Evolutionary conservation across 2,329 filamentous ascomycete species (phyloP), one percentile per base, ranked within the genome.

Genomic region (Aspergillus pseudonomiae): DNA sequence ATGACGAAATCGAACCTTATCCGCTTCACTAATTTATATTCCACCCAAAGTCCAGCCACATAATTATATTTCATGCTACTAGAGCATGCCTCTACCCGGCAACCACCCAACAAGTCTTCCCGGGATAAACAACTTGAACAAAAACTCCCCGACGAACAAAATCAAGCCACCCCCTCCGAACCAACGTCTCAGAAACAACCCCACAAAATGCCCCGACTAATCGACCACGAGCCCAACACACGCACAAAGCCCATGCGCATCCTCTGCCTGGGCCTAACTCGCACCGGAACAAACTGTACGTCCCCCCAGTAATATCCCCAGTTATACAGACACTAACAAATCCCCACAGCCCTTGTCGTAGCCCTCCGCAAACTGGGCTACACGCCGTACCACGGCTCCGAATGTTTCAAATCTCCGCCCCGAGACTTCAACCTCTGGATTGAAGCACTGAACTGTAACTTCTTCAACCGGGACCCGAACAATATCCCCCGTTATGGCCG

Each of bases 341-440:
- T 9, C 16, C 1, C n/a, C 3, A 36, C 16, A 54, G 52, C 52
- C 28, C 52, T 54, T 3, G n/a, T 16, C 4, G 48, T 55, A 4
- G 61, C 61, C 21, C 61, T 62, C 39, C 46, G 39, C 7, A 53
- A 62, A 30, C 56, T 62, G 4, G 61, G 61, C 28, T 52, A 59
- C 36, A 59, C 26, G 12, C 61, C 61, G 3, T 62, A 62, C 30
- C 61, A 62, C 50, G 61, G 61, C 39, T 62, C 56, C 0, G 61
- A 62, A 59, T 59, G 61, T 26, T 62, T 62, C 61, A 62, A 59
- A 6, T 59, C 41, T 24, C 61, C 61, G 11, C 61, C 61, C 5
- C 56, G 61, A 10, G 48, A 59, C 56, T 62, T 62, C 39, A 59
- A 62, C 28, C 61, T 62, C 26, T 59, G 57, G 57, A 59, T 59